Evolutionary conservation across 2,329 filamentous ascomycete genomes (phyloP).

Genomic region (Geosmithia putterillii): DNA sequence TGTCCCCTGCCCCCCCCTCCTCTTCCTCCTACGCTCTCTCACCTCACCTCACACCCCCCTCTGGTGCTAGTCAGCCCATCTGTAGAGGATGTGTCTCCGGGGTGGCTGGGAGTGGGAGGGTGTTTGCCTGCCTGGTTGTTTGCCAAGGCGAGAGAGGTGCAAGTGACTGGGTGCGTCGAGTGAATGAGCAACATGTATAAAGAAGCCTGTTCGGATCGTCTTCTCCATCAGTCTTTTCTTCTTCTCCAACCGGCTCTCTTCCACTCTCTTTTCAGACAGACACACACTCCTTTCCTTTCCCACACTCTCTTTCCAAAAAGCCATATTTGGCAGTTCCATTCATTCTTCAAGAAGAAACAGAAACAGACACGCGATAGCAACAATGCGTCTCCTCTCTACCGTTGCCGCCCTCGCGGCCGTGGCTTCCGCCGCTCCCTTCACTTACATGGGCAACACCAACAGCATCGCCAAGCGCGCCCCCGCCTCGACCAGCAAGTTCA

Average conservation of each 20-base stretch:
- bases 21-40: neutral
- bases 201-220: neutral
- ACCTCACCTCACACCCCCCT: neutral
- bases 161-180: neutral
- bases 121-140: neutral
- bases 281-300: neutral
- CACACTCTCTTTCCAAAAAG: neutral
- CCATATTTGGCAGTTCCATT: neutral
- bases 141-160: neutral
- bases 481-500: slow-evolving; percentile 9
- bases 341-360: neutral
- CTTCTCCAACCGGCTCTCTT: neutral
- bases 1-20: slow-evolving; percentile 22
- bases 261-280: neutral
- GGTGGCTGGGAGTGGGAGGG: no score
- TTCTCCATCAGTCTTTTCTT: neutral
- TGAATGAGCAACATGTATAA: neutral
- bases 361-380: neutral
- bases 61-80: neutral
- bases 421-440: slow-evolving; percentile 4
- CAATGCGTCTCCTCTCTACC: slow-evolving; percentile 2
- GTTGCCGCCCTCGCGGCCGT: slow-evolving; percentile 7
- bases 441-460: neutral
- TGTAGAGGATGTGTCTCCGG: no score
- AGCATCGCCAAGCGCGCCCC: neutral